A percentile compares a stretch with the other conserved stretches of the same genome.
phyloP scores from a whole-genome alignment of 1,284 basidiomycete genomes.

The Irpex rosettiformis region DNA sequence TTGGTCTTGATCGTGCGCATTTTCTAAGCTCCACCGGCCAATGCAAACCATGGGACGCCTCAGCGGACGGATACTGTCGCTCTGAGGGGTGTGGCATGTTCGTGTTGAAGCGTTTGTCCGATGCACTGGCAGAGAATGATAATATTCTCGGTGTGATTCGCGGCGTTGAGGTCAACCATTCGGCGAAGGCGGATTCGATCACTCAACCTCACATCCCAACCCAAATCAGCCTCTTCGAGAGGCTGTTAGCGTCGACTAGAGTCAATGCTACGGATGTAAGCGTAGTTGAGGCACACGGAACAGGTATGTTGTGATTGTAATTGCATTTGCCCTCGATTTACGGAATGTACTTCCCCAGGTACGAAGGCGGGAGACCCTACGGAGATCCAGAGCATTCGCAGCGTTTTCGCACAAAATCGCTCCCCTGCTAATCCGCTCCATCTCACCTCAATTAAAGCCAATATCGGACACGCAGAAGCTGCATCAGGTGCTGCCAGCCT shows the following conservation, averaged over 20 bases:
- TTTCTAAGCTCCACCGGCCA: conserved; percentile 66
- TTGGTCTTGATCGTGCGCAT: conserved; percentile 66
- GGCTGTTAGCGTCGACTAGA: conserved; percentile 43
- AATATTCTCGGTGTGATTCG: conserved; percentile 65
- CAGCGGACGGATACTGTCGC: conserved; percentile 70
- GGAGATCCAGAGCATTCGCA: conserved; percentile 60
- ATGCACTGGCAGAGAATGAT: conserved; percentile 63
- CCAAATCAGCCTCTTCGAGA: conserved; percentile 50
- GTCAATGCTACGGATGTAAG: conserved; percentile 46
- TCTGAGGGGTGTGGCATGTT: conserved; percentile 72
- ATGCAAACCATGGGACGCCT: conserved; percentile 67
- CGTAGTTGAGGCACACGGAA: conserved; percentile 71
- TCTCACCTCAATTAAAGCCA: conserved; percentile 66
- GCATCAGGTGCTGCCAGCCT: conserved; percentile 70
- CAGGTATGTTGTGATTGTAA: conserved; percentile 30
- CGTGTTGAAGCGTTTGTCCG: conserved; percentile 64
- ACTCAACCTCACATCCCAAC: conserved; percentile 66
- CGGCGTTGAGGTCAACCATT: conserved; percentile 68
- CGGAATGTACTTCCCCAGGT: conserved; percentile 12
- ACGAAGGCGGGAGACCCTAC: conserved; percentile 65
- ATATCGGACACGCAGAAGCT: conserved; percentile 72
- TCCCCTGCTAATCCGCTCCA: conserved; percentile 48
- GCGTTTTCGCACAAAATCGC: conserved; percentile 45
- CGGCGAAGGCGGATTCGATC: conserved; percentile 59
- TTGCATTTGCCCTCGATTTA: conserved; percentile 25